These are phyloP conservation scores for Gracilaria caudata DNA, from an alignment of 23 red algal species.

Conservation along the genomic window DNA sequence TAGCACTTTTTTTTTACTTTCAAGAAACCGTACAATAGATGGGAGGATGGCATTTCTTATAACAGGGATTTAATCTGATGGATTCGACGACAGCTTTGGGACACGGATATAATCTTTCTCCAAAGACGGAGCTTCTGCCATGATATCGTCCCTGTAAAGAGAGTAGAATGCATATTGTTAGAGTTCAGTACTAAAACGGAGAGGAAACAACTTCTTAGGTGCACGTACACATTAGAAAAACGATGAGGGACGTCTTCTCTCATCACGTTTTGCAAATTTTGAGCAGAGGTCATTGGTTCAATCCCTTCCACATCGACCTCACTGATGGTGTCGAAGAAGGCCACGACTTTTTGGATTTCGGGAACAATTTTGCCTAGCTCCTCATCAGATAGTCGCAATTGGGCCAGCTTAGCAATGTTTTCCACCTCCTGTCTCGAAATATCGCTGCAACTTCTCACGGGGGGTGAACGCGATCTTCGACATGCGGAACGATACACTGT, in stretches of 20 bases:
- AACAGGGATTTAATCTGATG: constrained; percentile 38
- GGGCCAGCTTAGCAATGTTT: constrained; percentile 47
- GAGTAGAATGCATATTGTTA: background rate
- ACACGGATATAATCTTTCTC: constrained; percentile 66
- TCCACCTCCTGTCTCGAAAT: constrained; percentile 27
- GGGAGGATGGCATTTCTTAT: no score
- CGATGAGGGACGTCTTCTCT: constrained; percentile 54
- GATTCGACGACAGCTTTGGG: constrained; percentile 48
- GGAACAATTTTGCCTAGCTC: constrained; percentile 45
- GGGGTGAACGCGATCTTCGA: background rate
- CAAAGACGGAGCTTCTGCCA: constrained; percentile 44
- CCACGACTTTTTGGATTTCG: constrained; percentile 54
- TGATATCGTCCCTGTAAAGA: constrained; percentile 41
- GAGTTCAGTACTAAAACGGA: background rate
- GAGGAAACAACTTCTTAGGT: background rate
- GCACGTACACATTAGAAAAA: constrained; percentile 62
- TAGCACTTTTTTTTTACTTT: background rate
- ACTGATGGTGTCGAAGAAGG: constrained; percentile 55
- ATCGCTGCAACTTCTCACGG: constrained; percentile 34
- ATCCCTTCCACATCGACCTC: constrained; percentile 58
- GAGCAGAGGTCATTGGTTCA: constrained; percentile 57
- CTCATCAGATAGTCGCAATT: constrained; percentile 44
- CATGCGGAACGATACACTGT: background rate
- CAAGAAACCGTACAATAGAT: no score
- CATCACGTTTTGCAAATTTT: constrained; percentile 43